A percentile compares a stretch with the other conserved stretches of the same genome.
Conservation (phyloP, 2,329 filamentous ascomycete genomes). For the Harringtonia lauricola region DNA sequence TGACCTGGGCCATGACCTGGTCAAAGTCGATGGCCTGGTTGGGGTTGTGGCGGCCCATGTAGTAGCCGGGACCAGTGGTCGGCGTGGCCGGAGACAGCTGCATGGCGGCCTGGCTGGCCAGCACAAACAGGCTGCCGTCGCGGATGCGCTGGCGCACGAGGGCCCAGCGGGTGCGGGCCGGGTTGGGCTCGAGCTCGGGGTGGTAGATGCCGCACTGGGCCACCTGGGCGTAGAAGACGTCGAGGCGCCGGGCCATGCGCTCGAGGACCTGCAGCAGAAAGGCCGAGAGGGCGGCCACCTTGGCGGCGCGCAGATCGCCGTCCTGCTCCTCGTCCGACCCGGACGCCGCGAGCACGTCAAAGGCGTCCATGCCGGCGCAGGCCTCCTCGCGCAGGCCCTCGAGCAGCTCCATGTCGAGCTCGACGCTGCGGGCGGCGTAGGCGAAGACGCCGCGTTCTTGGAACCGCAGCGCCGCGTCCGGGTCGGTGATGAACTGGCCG, state of each 20-base stretch:
- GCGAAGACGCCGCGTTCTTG: constrained; percentile 39
- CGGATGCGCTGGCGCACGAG: constrained; percentile 34
- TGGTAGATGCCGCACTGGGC: constrained; percentile 37
- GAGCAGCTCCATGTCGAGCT: constrained; percentile 40
- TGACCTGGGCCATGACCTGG: constrained; percentile 30
- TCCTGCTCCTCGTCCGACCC: constrained; percentile 9
- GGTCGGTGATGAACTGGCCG: constrained; percentile 36
- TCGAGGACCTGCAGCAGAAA: constrained; percentile 42
- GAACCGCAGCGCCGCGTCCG: constrained; percentile 30
- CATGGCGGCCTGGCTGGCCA: constrained; percentile 22
- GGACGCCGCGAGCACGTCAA: constrained; percentile 30
- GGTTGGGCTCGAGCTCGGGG: constrained; percentile 39
- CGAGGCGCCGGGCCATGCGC: constrained; percentile 38
- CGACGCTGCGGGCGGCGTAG: constrained; percentile 36
- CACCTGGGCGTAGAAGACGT: constrained; percentile 40
- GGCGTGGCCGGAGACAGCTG: constrained; percentile 18
- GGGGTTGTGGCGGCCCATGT: constrained; percentile 16
- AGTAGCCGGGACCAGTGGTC: constrained; percentile 6
- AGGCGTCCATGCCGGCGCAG: constrained; percentile 43
- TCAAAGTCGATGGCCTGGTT: constrained; percentile 31
- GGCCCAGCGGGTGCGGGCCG: constrained; percentile 40
- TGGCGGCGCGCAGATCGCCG: background rate
- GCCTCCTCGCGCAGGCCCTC: constrained; percentile 42
- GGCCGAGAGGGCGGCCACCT: constrained; percentile 25
- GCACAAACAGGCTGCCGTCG: constrained; percentile 40